These are phyloP conservation scores for Aspergillus candidus DNA, from an alignment of 2,329 filamentous ascomycete species.

Conservation along the genomic window DNA sequence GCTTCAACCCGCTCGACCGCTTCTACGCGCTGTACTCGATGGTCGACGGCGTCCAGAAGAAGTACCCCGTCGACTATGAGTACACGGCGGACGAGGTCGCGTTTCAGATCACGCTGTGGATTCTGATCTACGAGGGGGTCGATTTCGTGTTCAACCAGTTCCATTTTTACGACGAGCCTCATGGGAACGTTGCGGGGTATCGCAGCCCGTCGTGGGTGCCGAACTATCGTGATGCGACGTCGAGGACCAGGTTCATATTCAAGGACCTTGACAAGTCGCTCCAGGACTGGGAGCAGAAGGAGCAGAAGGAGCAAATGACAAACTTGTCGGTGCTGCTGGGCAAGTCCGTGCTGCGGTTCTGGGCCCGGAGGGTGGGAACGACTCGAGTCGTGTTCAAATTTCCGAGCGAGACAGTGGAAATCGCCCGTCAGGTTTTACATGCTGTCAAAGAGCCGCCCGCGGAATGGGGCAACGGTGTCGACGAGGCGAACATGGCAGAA, in stretches of 20 bases:
- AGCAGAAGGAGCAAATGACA: slow-evolving; percentile 1
- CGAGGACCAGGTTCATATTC: background rate
- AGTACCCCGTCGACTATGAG: slow-evolving; percentile 4
- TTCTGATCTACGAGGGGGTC: background rate
- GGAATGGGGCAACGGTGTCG: background rate
- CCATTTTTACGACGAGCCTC: background rate
- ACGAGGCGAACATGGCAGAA: background rate
- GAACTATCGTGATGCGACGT: background rate
- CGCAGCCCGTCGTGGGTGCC: slow-evolving; percentile 5
- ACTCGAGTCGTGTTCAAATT: background rate
- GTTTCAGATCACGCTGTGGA: slow-evolving; percentile 1
- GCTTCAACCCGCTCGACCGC: slow-evolving; percentile 1
- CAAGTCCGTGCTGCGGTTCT: slow-evolving; percentile 2
- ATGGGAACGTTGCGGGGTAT: background rate
- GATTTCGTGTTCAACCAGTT: background rate
- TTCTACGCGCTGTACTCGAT: slow-evolving; percentile 6
- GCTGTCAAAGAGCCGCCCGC: too few species aligned
- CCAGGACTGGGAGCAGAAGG: slow-evolving; percentile 1
- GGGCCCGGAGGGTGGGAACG: slow-evolving; percentile 1
- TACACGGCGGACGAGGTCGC: background rate
- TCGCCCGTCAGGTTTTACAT: background rate
- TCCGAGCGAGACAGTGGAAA: background rate
- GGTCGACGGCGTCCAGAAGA: background rate
- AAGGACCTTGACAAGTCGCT: background rate
- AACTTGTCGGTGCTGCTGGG: slow-evolving; percentile 1